Conservation (phyloP, 768 basidiomycete species). For the Cyathus striatus region DNA sequence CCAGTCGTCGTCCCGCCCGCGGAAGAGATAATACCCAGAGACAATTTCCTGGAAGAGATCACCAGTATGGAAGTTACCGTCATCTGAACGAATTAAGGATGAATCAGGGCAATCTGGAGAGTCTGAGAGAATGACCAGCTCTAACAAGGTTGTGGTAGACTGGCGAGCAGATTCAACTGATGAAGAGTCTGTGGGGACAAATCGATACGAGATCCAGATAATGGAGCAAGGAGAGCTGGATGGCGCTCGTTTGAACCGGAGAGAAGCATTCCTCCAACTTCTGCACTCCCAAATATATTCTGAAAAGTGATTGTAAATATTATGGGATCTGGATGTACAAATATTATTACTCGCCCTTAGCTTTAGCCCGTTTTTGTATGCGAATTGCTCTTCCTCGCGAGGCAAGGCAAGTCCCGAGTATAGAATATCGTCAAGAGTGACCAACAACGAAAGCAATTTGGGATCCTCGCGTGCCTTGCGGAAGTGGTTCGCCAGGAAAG, state of each 20-base stretch:
- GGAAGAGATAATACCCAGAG: conserved; percentile 55
- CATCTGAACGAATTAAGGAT: conserved; percentile 49
- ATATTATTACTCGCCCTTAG: too few relatives aligned
- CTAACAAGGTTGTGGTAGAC: conserved; percentile 52
- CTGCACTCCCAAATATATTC: conserved; percentile 82
- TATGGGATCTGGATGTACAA: too few relatives aligned
- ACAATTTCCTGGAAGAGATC: conserved; percentile 69
- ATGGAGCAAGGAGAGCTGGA: conserved; percentile 46
- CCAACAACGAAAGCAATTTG: conserved; percentile 53
- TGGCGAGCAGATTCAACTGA: conserved; percentile 40
- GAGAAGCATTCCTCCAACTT: conserved; percentile 69
- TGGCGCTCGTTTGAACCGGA: conserved; percentile 52
- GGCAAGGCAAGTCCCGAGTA: conserved; percentile 63
- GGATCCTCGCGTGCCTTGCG: conserved; percentile 53
- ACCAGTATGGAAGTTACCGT: conserved; percentile 77
- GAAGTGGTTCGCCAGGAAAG: conserved; percentile 63
- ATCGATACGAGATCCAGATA: conserved; percentile 68
- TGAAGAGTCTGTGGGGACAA: conserved; percentile 42
- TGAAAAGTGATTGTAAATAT: too few relatives aligned
- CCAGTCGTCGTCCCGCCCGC: conserved; percentile 81
- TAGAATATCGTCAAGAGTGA: conserved; percentile 55
- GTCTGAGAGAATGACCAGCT: conserved; percentile 63
- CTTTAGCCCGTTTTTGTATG: conserved; percentile 55
- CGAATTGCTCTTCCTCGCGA: conserved; percentile 70
- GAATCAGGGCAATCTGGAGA: conserved; percentile 67